phyloP scores from a whole-genome alignment of 164 flowering plant species.

The Nelumbo lutea region DNA sequence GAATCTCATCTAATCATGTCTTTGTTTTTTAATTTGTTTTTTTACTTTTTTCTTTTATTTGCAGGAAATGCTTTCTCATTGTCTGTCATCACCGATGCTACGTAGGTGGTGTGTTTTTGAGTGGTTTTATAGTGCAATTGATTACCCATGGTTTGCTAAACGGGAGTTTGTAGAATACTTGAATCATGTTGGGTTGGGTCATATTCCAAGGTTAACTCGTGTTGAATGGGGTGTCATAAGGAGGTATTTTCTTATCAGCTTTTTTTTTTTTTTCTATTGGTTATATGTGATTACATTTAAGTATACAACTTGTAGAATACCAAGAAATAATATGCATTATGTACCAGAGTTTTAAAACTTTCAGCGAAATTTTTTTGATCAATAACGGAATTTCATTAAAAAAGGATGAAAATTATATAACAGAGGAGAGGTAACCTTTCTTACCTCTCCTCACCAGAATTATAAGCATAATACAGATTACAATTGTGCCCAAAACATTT shows the following conservation, averaged over 20 bases:
- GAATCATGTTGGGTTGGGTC: conserved; percentile 86
- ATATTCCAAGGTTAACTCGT: conserved; percentile 88
- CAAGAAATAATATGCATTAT: no score
- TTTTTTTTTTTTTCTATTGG: neutral
- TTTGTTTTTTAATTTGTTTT: neutral
- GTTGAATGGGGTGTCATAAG: conserved; percentile 97
- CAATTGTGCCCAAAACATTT: no score
- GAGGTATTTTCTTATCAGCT: conserved; percentile 42
- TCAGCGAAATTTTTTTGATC: no score
- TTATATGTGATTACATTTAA: no score
- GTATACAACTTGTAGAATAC: no score
- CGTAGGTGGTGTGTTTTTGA: conserved; percentile 90
- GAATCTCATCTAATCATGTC: neutral
- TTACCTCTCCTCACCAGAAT: no score
- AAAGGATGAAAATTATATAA: no score
- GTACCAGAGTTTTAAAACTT: no score
- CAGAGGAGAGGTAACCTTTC: no score
- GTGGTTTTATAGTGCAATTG: conserved; percentile 96
- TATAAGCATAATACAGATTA: no score
- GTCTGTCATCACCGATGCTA: conserved; percentile 48
- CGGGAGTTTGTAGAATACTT: conserved; percentile 94
- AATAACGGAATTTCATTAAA: no score
- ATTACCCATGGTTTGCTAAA: conserved; percentile 95
- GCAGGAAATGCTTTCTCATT: conserved; percentile 62
- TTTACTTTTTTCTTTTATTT: conserved; percentile 6